Conservation (phyloP, 805 yeast species). For the Candida boidinii region DNA sequence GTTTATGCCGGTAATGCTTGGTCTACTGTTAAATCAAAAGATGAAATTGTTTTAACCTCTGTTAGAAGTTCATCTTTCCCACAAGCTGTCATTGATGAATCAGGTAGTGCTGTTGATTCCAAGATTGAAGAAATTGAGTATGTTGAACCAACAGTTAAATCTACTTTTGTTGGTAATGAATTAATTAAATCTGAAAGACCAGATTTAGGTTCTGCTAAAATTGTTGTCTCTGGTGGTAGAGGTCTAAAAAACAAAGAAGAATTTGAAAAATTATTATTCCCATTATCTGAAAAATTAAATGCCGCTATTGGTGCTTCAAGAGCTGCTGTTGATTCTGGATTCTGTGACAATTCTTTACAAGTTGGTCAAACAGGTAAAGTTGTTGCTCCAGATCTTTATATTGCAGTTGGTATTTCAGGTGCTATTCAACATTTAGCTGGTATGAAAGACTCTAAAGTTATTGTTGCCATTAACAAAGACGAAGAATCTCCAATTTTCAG, state of each 20-base stretch:
- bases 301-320: conserved; percentile 98
- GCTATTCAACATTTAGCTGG: conserved; percentile 99
- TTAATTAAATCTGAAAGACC: conserved; percentile 79
- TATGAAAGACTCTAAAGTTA: conserved; percentile 91
- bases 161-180: conserved; percentile 70
- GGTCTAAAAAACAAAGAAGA: conserved; percentile 87
- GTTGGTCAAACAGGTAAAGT: conserved; percentile 98
- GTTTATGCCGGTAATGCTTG: conserved; percentile 94
- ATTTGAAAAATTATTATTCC: conserved; percentile 67
- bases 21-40: conserved; percentile 68
- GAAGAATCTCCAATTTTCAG: conserved; percentile 92
- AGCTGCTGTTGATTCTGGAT: conserved; percentile 96
- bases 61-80: conserved; percentile 80
- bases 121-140: conserved; percentile 41
- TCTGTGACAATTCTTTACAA: conserved; percentile 91
- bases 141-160: conserved; percentile 28
- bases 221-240: conserved; percentile 88
- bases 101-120: conserved; percentile 24
- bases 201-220: conserved; percentile 75
- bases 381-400: conserved; percentile 90
- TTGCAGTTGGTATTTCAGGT: conserved; percentile 93
- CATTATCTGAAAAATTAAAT: conserved; percentile 72
- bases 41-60: conserved; percentile 60
- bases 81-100: conserved; percentile 23
- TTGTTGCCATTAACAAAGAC: conserved; percentile 92